Evolutionary conservation across 2,329 filamentous ascomycete genomes (phyloP).

Genomic region (Rhynchosporium agropyri): DNA sequence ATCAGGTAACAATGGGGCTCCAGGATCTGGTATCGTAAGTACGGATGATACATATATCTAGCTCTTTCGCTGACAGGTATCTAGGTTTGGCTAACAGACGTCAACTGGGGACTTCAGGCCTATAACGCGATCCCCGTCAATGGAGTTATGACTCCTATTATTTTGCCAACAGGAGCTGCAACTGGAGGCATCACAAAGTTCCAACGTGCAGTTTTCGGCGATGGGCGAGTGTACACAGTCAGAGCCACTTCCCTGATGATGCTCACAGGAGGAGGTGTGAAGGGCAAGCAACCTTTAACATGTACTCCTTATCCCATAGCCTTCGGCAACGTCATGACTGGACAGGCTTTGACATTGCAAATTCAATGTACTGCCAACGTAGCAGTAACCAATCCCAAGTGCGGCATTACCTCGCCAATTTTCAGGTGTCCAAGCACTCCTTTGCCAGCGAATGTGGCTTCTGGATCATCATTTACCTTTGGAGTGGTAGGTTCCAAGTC

Average conservation of each 20-base stretch:
- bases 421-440: slow-evolving; percentile 9
- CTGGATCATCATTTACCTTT: slow-evolving; percentile 15
- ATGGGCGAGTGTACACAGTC: slow-evolving; percentile 15
- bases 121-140: slow-evolving; percentile 54
- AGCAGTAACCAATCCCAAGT: slow-evolving; percentile 6
- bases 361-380: slow-evolving; percentile 14
- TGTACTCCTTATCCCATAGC: slow-evolving; percentile 15
- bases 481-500: slow-evolving; percentile 3
- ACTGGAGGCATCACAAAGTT: slow-evolving; percentile 18
- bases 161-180: slow-evolving; percentile 44
- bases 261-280: slow-evolving; percentile 6
- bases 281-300: slow-evolving; percentile 3
- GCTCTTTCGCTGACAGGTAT: neutral
- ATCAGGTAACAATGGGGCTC: slow-evolving; percentile 17
- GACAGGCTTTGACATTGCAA: slow-evolving; percentile 7
- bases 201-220: slow-evolving; percentile 16
- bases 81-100: slow-evolving; percentile 24
- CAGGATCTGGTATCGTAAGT: slow-evolving; percentile 19
- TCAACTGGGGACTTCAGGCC: slow-evolving; percentile 51
- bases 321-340: slow-evolving; percentile 14
- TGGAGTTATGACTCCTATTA: slow-evolving; percentile 45
- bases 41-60: neutral
- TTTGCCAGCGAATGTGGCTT: slow-evolving; percentile 15
- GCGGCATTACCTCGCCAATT: slow-evolving; percentile 11
- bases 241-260: slow-evolving; percentile 2